These are phyloP conservation scores for Parmelia sp. DNA, from an alignment of 495 filamentous ascomycete genomes.

Conservation along the genomic window DNA sequence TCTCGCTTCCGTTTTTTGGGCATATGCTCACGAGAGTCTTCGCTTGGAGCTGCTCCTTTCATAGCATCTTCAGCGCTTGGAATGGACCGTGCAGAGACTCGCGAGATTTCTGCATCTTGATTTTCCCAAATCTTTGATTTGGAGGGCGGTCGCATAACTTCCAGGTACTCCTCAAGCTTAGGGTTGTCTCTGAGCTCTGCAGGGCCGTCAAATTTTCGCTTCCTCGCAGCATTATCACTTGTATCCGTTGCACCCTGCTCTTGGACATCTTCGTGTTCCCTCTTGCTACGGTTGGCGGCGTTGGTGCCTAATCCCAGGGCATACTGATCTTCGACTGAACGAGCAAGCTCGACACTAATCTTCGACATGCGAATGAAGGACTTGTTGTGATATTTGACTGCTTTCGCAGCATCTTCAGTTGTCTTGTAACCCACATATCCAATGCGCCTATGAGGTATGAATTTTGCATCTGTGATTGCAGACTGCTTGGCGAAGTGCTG, in stretches of 20 bases:
- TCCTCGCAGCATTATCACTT: not conserved
- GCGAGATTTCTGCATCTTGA: slow-evolving; percentile 43
- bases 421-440: slow-evolving; percentile 94
- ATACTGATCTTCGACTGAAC: slow-evolving; percentile 40
- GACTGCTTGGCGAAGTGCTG: slow-evolving; percentile 77
- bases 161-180: slow-evolving; percentile 81
- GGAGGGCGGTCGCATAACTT: slow-evolving; percentile 66
- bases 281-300: slow-evolving; percentile 2
- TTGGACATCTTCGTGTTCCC: not conserved
- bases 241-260: not conserved
- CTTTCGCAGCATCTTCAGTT: slow-evolving; percentile 66
- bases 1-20: slow-evolving; percentile 37
- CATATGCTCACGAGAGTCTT: slow-evolving; percentile 61
- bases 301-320: slow-evolving; percentile 26
- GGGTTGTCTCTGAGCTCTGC: slow-evolving; percentile 43
- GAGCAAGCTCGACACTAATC: slow-evolving; percentile 85
- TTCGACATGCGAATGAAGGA: slow-evolving; percentile 96
- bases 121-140: slow-evolving; percentile 63
- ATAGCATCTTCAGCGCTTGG: no score
- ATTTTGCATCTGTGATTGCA: slow-evolving; percentile 80
- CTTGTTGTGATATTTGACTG: slow-evolving; percentile 90
- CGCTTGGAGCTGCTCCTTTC: slow-evolving; percentile 38
- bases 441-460: slow-evolving; percentile 81
- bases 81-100: slow-evolving; percentile 11
- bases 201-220: slow-evolving; percentile 10